These are phyloP conservation scores for Psidium guajava DNA, from an alignment of 345 rosid genomes.

Conservation along the genomic window DNA sequence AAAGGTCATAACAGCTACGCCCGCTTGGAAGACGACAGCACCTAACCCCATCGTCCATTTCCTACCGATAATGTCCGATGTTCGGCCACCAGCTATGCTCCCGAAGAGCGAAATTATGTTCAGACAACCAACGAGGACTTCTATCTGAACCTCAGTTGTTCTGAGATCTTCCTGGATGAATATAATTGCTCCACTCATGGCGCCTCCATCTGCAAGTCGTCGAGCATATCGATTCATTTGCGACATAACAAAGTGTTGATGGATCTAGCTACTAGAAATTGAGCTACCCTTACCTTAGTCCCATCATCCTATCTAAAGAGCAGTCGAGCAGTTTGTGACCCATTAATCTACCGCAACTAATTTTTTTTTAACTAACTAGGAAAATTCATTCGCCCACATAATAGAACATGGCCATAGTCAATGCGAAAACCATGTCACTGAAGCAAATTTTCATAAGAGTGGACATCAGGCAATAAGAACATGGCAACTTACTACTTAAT, in stretches of 20 bases:
- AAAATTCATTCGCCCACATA: background rate
- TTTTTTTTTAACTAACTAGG: background rate
- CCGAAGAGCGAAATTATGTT: conserved; percentile 75
- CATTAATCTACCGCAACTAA: background rate
- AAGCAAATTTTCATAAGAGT: background rate
- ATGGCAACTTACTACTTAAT: background rate
- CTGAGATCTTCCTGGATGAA: conserved; percentile 78
- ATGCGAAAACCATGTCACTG: background rate
- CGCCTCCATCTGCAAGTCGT: conserved; percentile 70
- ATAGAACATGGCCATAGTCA: background rate
- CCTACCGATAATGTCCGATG: conserved; percentile 69
- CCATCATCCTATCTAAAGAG: background rate
- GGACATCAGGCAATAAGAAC: background rate
- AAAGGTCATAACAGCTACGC: conserved; percentile 65
- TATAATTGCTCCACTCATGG: conserved; percentile 92
- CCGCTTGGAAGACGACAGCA: conserved; percentile 62
- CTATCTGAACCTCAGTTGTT: conserved; percentile 66
- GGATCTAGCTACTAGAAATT: background rate
- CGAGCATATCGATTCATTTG: background rate
- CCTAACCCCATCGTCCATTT: conserved; percentile 94
- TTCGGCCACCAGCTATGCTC: conserved; percentile 77
- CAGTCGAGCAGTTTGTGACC: background rate
- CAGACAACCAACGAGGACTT: conserved; percentile 67
- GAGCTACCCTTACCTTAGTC: background rate
- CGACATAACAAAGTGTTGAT: background rate